phyloP scores from a whole-genome alignment of 352 stramenopile species.

The Globisporangium cederbergense region DNA sequence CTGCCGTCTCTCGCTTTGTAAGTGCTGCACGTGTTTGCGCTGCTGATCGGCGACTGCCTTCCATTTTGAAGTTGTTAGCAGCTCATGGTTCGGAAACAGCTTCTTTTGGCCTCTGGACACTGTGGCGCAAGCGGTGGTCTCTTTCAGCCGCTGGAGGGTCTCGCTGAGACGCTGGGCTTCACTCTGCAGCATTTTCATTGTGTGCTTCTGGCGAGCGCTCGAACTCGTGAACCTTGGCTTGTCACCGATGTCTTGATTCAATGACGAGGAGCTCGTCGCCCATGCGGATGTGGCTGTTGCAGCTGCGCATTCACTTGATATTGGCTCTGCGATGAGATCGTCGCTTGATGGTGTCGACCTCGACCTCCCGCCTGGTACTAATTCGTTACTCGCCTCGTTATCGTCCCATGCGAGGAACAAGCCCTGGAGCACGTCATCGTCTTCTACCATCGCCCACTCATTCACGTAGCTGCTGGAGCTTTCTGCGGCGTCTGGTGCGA shows the following conservation, averaged over 20 bases:
- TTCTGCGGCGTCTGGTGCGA: too few relatives aligned
- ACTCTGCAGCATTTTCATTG: not conserved
- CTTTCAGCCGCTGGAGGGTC: not conserved
- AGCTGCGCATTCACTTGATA: too few relatives aligned
- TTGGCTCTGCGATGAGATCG: not conserved
- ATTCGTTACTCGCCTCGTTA: too few relatives aligned
- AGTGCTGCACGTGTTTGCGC: not conserved
- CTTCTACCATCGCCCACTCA: too few relatives aligned
- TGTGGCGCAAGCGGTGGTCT: not conserved
- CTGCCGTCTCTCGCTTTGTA: not conserved
- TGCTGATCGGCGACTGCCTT: not conserved
- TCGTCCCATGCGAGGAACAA: too few relatives aligned
- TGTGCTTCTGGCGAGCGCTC: not conserved
- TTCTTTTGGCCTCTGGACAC: too few relatives aligned
- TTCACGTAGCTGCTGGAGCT: too few relatives aligned
- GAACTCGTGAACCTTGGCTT: not conserved
- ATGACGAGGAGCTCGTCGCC: too few relatives aligned
- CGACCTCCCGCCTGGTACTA: too few relatives aligned
- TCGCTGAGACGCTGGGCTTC: not conserved
- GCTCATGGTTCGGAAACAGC: too few relatives aligned
- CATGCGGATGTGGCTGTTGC: too few relatives aligned
- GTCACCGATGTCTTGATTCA: not conserved
- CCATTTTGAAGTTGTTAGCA: not conserved
- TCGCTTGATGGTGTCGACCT: not conserved
- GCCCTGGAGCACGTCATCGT: too few relatives aligned